Base-by-base conservation (phyloP, 345 rosid genomes). In the Linum lewisii region DNA sequence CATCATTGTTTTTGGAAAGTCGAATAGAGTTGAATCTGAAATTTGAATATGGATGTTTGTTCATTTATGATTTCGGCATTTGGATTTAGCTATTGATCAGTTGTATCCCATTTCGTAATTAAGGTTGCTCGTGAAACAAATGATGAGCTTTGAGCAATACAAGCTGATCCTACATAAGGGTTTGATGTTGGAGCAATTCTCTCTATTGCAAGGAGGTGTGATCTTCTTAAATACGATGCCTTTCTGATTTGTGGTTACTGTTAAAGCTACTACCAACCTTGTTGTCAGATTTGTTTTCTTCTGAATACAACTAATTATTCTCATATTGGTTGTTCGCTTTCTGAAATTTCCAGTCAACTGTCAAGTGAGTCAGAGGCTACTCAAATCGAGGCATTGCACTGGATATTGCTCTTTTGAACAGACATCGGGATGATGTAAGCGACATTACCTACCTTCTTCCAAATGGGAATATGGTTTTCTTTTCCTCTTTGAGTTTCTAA, bases 91-190 rank as follows among this genome's bases (percentile, higher is more conserved):
- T 32, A 22, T 57, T 63, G 60, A 66, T 59, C 32, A 11, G 9
- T 42, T 16, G 15, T 11, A 7, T 16, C 13, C 47, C 47, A 42
- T 14, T 62, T 59, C 53, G 26, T 59, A 58, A 22, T 51, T 63
- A 16, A 94, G 99, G 99, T 87, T 82, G 93, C 99, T 74, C 92
- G 96, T 62, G 99, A 94, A 81, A 94, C 97, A 34, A 94, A 94
- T 76, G 97, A 90, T 81, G 97, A 87, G 68, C 96, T 94, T 69
- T 89, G 95, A 70, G 78, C 87, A 59, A 82, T 87, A 61, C 73
- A 71, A 69, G 88, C 85, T 54, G 93, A 84, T 65, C 90, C 99
- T 60, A 79, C 87, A 0, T 97, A 90, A 73, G 95, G 87, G 61
- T 94, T 82, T 65, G 86, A 80, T 75, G 95, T 94, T 56, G 82